Evolutionary conservation across 2,329 filamentous ascomycete species (phyloP).

Genomic region (Herpotrichia juniperi): DNA sequence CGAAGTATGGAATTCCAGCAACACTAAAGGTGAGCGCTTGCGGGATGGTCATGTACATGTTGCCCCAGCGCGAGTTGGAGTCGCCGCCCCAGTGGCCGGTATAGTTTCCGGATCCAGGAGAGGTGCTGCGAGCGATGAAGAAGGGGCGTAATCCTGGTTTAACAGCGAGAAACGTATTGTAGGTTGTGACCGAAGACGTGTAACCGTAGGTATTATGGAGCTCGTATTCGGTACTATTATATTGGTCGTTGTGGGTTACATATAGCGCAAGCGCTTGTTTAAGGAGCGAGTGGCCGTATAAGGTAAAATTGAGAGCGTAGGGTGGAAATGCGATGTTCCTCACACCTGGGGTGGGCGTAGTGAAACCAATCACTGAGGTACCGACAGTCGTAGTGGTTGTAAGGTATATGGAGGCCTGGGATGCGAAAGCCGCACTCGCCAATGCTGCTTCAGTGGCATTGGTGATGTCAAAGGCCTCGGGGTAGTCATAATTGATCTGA

Average conservation of each 20-base stretch:
- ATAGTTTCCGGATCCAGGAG: constrained; percentile 67
- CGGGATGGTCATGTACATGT: constrained; percentile 74
- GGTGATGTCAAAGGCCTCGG: constrained; percentile 70
- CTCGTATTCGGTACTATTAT: too few relatives aligned
- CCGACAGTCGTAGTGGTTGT: constrained; percentile 22
- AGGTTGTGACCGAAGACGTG: too few relatives aligned
- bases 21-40: constrained; percentile 71
- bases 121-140: constrained; percentile 74
- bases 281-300: constrained; percentile 73
- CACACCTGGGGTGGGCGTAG: constrained; percentile 63
- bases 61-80: too few relatives aligned
- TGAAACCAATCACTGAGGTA: constrained; percentile 48
- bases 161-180: too few relatives aligned
- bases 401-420: constrained; percentile 52
- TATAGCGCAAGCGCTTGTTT: too few relatives aligned
- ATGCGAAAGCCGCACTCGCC: constrained; percentile 58
- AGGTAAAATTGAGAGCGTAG: constrained; percentile 73
- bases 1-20: constrained; percentile 75
- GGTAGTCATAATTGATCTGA: constrained; percentile 63
- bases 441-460: constrained; percentile 64
- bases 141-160: constrained; percentile 71
- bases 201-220: too few relatives aligned
- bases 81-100: constrained; percentile 64
- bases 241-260: too few relatives aligned
- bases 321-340: constrained; percentile 73